Conservation (phyloP, 2,329 filamentous ascomycete genomes). For the Exutisphaerella laricina region DNA sequence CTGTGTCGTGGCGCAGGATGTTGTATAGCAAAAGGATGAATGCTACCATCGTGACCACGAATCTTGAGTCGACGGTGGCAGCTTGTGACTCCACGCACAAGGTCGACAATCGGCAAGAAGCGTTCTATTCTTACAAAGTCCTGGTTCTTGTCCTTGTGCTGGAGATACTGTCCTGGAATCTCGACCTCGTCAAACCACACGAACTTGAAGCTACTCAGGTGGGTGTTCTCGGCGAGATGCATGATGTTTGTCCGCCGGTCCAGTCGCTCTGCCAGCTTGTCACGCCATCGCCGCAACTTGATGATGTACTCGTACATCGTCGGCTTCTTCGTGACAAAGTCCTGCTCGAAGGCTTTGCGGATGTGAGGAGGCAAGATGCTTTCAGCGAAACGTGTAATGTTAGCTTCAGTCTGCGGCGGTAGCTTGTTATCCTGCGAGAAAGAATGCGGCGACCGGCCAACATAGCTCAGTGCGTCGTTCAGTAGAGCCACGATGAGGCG, state of each 20-base stretch:
- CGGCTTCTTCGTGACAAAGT: slow-evolving; percentile 91
- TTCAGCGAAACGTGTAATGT: slow-evolving; percentile 94
- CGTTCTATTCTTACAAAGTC: slow-evolving; percentile 97
- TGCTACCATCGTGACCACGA: slow-evolving; percentile 90
- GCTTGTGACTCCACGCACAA: slow-evolving; percentile 82
- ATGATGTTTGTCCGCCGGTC: slow-evolving; percentile 71
- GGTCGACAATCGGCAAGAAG: slow-evolving; percentile 89
- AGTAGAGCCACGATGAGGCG: slow-evolving; percentile 93
- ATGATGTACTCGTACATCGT: slow-evolving; percentile 99
- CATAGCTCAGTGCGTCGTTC: slow-evolving; percentile 90
- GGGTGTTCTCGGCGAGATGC: slow-evolving; percentile 78
- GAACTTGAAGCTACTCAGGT: slow-evolving; percentile 93
- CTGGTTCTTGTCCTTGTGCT: slow-evolving; percentile 98
- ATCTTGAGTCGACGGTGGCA: slow-evolving; percentile 94
- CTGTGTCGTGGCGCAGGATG: slow-evolving; percentile 91
- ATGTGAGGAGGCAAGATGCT: slow-evolving; percentile 93
- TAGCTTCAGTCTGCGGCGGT: slow-evolving; percentile 82
- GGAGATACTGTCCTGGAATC: slow-evolving; percentile 91
- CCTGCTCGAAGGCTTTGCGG: slow-evolving; percentile 91
- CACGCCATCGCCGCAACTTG: slow-evolving; percentile 90
- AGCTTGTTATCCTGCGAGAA: slow-evolving; percentile 91
- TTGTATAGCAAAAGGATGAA: slow-evolving; percentile 95
- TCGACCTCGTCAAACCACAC: slow-evolving; percentile 99
- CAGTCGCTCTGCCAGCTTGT: slow-evolving; percentile 96
- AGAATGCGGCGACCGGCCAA: slow-evolving; percentile 76